phyloP scores from a whole-genome alignment of 768 basidiomycete species.

The Rubroboletus satanas region DNA sequence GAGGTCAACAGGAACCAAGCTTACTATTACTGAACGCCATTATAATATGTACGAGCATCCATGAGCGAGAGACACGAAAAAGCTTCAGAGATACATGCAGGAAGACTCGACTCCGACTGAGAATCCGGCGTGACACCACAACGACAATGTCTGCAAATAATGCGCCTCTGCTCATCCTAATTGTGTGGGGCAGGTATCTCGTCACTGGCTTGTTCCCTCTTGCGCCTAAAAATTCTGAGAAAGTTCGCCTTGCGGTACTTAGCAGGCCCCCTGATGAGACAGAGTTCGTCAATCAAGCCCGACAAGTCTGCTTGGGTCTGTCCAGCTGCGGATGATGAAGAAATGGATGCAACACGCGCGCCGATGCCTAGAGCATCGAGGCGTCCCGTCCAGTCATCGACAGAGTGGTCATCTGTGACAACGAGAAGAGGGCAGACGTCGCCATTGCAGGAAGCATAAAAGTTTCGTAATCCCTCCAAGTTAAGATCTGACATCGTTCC shows the following conservation, averaged over 20 bases:
- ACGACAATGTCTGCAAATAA: background rate
- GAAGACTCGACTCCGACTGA: background rate
- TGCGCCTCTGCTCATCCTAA: background rate
- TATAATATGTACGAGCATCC: background rate
- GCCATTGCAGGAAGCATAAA: conserved; percentile 18
- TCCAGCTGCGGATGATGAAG: background rate
- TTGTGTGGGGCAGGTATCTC: background rate
- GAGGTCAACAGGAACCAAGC: background rate
- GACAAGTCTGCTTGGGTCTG: conserved; percentile 1
- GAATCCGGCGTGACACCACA: background rate
- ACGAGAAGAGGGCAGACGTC: conserved; percentile 26
- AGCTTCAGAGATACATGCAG: background rate
- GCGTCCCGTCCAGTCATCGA: conserved; percentile 8
- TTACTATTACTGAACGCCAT: background rate
- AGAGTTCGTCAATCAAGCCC: conserved; percentile 19
- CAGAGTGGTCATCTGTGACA: conserved; percentile 10
- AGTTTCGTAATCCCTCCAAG: conserved; percentile 2
- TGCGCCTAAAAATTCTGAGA: conserved; percentile 16
- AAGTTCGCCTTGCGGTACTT: conserved; percentile 14
- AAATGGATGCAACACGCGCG: conserved; percentile 12
- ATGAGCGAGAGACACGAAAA: background rate
- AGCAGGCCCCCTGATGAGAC: conserved; percentile 22
- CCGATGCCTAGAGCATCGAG: conserved; percentile 11
- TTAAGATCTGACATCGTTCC: conserved; percentile 13
- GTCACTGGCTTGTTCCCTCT: conserved; percentile 6